Conservation (phyloP, 495 filamentous ascomycete species). For the Penicillium desertorum region DNA sequence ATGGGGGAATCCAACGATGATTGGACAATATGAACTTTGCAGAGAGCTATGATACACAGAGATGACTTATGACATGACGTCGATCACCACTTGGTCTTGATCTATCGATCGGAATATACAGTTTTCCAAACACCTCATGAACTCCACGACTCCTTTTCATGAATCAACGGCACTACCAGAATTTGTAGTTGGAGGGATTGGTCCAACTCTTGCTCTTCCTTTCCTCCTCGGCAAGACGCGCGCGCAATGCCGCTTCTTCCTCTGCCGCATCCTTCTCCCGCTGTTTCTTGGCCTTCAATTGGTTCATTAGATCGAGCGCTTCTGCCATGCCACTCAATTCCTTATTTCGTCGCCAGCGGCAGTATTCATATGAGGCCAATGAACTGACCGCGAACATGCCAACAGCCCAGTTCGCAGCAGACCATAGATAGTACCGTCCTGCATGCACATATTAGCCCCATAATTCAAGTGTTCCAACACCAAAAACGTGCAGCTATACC, state of each 20-base stretch:
- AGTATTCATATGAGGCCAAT: conserved; percentile 73
- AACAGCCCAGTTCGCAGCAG: conserved; percentile 80
- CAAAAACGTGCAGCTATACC: conserved; percentile 48
- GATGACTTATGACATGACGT: conserved; percentile 30
- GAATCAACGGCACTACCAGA: conserved; percentile 41
- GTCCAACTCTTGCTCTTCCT: conserved; percentile 56
- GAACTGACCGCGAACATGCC: conserved; percentile 66
- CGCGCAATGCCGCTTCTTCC: conserved; percentile 42
- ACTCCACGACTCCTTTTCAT: conserved; percentile 41
- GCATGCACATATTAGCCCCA: conserved; percentile 12
- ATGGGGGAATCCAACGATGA: background rate
- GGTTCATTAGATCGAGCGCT: conserved; percentile 76
- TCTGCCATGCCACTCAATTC: conserved; percentile 78
- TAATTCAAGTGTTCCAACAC: background rate
- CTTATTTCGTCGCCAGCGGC: conserved; percentile 64
- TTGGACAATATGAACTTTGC: conserved; percentile 15
- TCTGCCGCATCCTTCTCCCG: conserved; percentile 61
- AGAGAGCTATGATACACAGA: conserved; percentile 32
- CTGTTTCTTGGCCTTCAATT: conserved; percentile 65
- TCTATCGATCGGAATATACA: conserved; percentile 35
- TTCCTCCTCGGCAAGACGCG: conserved; percentile 44
- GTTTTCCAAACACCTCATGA: conserved; percentile 28
- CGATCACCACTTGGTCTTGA: conserved; percentile 15
- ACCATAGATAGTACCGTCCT: conserved; percentile 48
- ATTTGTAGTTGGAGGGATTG: conserved; percentile 49